These are phyloP conservation scores for Microcyclosporella mali DNA, from an alignment of 2,329 filamentous ascomycete genomes.

Conservation along the genomic window DNA sequence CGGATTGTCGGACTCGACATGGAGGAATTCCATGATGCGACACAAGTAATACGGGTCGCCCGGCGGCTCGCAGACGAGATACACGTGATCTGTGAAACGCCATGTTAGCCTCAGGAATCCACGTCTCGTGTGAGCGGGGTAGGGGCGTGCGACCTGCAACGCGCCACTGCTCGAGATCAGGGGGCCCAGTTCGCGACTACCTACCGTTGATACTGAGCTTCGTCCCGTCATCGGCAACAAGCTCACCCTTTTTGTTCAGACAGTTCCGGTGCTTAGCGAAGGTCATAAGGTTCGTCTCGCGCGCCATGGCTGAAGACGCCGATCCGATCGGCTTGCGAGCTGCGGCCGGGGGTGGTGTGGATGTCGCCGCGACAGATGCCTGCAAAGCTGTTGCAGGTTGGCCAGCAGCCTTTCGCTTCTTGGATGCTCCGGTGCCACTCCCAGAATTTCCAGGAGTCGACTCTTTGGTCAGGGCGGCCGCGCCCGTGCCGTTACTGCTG, in stretches of 20 bases:
- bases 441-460: slow-evolving; percentile 37
- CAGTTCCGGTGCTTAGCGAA: slow-evolving; percentile 67
- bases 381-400: slow-evolving; percentile 25
- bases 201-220: slow-evolving; percentile 78
- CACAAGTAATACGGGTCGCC: slow-evolving; percentile 97
- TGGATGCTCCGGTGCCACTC: slow-evolving; percentile 54
- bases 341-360: slow-evolving; percentile 21
- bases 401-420: slow-evolving; percentile 76
- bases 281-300: slow-evolving; percentile 79
- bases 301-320: slow-evolving; percentile 35
- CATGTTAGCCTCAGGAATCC: slow-evolving; percentile 33
- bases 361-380: slow-evolving; percentile 18
- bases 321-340: slow-evolving; percentile 32
- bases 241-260: slow-evolving; percentile 63
- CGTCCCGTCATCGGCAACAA: slow-evolving; percentile 88
- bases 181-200: slow-evolving; percentile 29
- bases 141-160: slow-evolving; percentile 19
- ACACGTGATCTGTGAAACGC: slow-evolving; percentile 68
- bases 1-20: slow-evolving; percentile 64
- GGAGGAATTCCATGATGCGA: slow-evolving; percentile 96
- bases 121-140: slow-evolving; percentile 18
- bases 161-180: slow-evolving; percentile 4
- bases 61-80: slow-evolving; percentile 93
- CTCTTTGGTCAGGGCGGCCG: slow-evolving; percentile 10
- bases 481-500: slow-evolving; percentile 6